A percentile compares a stretch with the other conserved stretches of the same genome.
phyloP scores from a whole-genome alignment of 371 early-diverging fungal genomes.

The Amoeboaphelidium occidentale region DNA sequence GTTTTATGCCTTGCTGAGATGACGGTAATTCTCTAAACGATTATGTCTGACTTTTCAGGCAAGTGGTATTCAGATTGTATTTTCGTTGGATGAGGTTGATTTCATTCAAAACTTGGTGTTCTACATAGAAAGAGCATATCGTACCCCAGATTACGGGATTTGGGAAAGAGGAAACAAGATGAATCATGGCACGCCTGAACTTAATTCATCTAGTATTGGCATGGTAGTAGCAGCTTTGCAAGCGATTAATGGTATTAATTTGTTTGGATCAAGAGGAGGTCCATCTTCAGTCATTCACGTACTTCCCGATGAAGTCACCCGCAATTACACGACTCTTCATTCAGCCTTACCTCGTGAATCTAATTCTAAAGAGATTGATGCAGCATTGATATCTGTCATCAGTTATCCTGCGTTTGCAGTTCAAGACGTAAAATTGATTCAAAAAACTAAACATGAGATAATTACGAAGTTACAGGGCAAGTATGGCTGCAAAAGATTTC shows the following conservation, averaged over 20 bases:
- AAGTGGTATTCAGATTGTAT: conserved; percentile 44
- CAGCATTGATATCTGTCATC: conserved; percentile 56
- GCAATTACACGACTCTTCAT: conserved; percentile 52
- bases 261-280: conserved; percentile 61
- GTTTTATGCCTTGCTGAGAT: conserved; percentile 54
- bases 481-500: conserved; percentile 65
- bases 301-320: conserved; percentile 58
- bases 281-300: conserved; percentile 52
- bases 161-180: conserved; percentile 80
- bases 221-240: conserved; percentile 70
- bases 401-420: conserved; percentile 77
- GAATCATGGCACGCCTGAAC: conserved; percentile 63
- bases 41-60: too few relatives aligned
- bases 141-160: conserved; percentile 68
- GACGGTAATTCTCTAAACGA: too few relatives aligned
- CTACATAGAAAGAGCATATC: conserved; percentile 44
- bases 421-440: conserved; percentile 30
- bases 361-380: conserved; percentile 68
- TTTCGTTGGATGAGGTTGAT: conserved; percentile 62
- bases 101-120: conserved; percentile 74
- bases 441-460: conserved; percentile 41
- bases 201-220: conserved; percentile 67
- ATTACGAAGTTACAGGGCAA: conserved; percentile 54
- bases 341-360: conserved; percentile 70
- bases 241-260: conserved; percentile 60